Evolutionary conservation across 1,139 yeast genomes (phyloP).

Genomic region (Hyphopichia buzzinii): DNA sequence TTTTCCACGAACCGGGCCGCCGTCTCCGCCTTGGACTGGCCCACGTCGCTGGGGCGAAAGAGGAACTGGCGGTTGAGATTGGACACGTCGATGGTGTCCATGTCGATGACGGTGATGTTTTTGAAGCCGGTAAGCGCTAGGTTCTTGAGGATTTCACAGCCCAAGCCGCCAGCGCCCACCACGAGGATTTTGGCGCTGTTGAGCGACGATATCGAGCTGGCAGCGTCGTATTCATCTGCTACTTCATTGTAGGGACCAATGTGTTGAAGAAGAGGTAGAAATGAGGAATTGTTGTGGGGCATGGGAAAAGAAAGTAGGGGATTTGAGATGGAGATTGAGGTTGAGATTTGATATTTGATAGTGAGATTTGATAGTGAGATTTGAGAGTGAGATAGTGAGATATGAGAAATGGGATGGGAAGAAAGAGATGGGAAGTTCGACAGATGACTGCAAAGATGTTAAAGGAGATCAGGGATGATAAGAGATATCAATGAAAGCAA

Average conservation of each 20-base stretch:
- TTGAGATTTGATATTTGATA: too few relatives aligned
- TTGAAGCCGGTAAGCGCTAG: slow-evolving; percentile 75
- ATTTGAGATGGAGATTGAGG: too few relatives aligned
- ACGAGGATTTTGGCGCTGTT: slow-evolving; percentile 42
- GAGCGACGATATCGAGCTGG: slow-evolving; percentile 27
- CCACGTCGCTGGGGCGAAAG: slow-evolving; percentile 72
- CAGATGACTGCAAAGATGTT: too few relatives aligned
- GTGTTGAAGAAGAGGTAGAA: slow-evolving; percentile 21
- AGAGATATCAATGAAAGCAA: too few relatives aligned
- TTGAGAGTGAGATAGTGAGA: too few relatives aligned
- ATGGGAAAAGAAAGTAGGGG: too few relatives aligned
- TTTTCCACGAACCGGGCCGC: slow-evolving; percentile 64
- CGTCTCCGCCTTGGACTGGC: slow-evolving; percentile 73
- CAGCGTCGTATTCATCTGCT: slow-evolving; percentile 31
- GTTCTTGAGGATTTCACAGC: slow-evolving; percentile 89
- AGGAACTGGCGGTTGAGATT: slow-evolving; percentile 89
- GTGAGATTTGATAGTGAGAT: too few relatives aligned
- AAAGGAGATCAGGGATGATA: too few relatives aligned
- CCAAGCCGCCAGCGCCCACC: slow-evolving; percentile 94
- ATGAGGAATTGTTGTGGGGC: slow-evolving; percentile 14
- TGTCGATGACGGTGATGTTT: slow-evolving; percentile 79
- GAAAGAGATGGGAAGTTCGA: too few relatives aligned
- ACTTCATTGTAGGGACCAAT: slow-evolving; percentile 46
- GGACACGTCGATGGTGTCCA: slow-evolving; percentile 92
- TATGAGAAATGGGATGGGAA: too few relatives aligned